These are phyloP conservation scores for Lojkania enalia DNA, from an alignment of 2,329 filamentous ascomycete genomes.

Conservation along the genomic window DNA sequence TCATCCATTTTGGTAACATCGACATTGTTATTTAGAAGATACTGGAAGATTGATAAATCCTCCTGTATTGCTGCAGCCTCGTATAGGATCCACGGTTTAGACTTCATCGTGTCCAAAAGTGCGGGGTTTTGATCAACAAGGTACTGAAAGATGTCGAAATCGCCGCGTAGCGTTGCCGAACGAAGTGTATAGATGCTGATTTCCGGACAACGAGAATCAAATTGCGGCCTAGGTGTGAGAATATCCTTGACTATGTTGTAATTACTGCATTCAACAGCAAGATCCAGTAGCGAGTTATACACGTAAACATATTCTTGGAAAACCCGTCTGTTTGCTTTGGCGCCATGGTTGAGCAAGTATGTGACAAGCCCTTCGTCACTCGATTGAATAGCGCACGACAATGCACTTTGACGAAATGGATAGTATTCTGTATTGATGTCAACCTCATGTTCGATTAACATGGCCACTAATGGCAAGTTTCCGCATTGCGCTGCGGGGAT, in stretches of 20 bases:
- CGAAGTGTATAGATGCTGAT: neutral
- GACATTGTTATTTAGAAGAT: neutral
- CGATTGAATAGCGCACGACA: constrained; percentile 3
- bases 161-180: neutral
- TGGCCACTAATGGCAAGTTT: constrained; percentile 1
- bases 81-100: constrained; percentile 7
- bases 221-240: constrained; percentile 1
- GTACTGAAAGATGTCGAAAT: neutral
- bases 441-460: constrained; percentile 8
- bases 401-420: constrained; percentile 6
- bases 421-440: neutral
- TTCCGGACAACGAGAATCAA: neutral
- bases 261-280: neutral
- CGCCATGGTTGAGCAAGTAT: constrained; percentile 1
- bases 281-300: neutral
- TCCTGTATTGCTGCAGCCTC: constrained; percentile 5
- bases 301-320: neutral
- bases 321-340: neutral
- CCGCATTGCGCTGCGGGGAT: constrained; percentile 1
- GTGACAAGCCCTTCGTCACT: neutral
- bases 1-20: neutral
- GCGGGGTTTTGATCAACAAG: neutral
- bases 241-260: constrained; percentile 3
- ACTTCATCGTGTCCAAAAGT: neutral
- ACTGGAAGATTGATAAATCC: neutral